Base-by-base conservation (phyloP, 208 protist genomes). In the Phytomonas serpens region DNA sequence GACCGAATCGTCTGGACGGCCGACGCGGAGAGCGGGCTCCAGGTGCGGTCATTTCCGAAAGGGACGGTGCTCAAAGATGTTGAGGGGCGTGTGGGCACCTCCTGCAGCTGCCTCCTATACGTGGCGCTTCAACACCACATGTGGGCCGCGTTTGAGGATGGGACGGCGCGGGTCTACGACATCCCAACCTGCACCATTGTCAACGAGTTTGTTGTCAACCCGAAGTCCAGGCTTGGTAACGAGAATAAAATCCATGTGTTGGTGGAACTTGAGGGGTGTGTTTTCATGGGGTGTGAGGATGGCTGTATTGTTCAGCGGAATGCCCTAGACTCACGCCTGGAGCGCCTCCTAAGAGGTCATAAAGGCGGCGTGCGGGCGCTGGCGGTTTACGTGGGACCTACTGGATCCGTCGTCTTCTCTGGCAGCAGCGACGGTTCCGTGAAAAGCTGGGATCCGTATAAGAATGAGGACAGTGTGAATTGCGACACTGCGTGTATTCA, bases 91-190 rank as follows among this genome's bases (percentile, higher is more conserved):
- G 68, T 82, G 61, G 77, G 70, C 72, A 81, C 77, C 32, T 88
- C 78, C 75, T 92, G 86, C 73, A 87, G 80, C 33, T 82, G 76
- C 32, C 76, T 96, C 47, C 67, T 90, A 13, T 83, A 84, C 79
- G 68, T 94, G 23, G 75, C 76, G 27, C 64, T 71, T 63, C 68
- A 47, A 11, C 69, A 83, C 32, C 65, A 81, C 19, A 70, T 94
- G 68, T 96, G 91, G 89, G 86, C 82, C 14, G 84, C 73, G 33
- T 92, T 93, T 51, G 79, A 88, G 69, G 88, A 96, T 66, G 91
- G 91, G 52, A 90, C 85, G 76, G 69, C 94, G 68, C 91, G 82
- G 34, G 70, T 93, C 23, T 96, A 87, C 78, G 79, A 89, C 65
- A 83, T 74, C 1, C 37, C 64, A 14, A 83, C 71, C 13, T 76